These are phyloP conservation scores for Flaveria linearis DNA, from an alignment of 129 eudicot genomes.

Conservation along the genomic window DNA sequence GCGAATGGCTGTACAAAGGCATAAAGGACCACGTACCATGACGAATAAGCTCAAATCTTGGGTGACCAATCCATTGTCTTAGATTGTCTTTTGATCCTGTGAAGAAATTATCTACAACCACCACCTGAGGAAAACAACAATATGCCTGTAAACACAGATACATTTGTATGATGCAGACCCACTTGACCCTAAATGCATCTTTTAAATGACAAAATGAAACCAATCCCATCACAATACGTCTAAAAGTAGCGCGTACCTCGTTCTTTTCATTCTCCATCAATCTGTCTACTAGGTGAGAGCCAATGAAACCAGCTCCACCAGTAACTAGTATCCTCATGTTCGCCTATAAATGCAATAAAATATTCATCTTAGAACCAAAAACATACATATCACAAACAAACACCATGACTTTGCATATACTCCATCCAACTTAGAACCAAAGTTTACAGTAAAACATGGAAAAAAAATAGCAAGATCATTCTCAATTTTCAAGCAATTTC, in stretches of 20 bases:
- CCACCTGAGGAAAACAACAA: conserved; percentile 46
- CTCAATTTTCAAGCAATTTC: conserved; percentile 7
- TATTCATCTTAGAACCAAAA: conserved; percentile 3
- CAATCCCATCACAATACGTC: neutral
- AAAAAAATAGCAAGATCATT: neutral
- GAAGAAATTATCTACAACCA: conserved; percentile 84
- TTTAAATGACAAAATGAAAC: conserved; percentile 1
- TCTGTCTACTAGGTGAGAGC: conserved; percentile 83
- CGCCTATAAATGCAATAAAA: conserved; percentile 44
- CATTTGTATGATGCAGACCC: conserved; percentile 3
- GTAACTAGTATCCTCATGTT: conserved; percentile 90
- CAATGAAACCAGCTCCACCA: conserved; percentile 95
- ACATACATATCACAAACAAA: conserved; percentile 2
- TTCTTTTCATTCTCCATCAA: conserved; percentile 87
- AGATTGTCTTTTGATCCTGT: conserved; percentile 90
- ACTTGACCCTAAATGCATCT: conserved; percentile 15
- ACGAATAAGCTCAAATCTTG: conserved; percentile 90
- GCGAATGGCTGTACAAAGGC: conserved; percentile 8
- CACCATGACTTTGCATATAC: neutral
- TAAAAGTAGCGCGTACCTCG: conserved; percentile 47
- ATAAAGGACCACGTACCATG: conserved; percentile 59
- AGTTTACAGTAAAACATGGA: neutral
- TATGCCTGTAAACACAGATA: neutral
- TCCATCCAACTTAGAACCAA: conserved; percentile 20
- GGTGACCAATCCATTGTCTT: conserved; percentile 83